These are phyloP conservation scores for Malus hybrid DNA, from an alignment of 331 rosid species.

Conservation along the genomic window DNA sequence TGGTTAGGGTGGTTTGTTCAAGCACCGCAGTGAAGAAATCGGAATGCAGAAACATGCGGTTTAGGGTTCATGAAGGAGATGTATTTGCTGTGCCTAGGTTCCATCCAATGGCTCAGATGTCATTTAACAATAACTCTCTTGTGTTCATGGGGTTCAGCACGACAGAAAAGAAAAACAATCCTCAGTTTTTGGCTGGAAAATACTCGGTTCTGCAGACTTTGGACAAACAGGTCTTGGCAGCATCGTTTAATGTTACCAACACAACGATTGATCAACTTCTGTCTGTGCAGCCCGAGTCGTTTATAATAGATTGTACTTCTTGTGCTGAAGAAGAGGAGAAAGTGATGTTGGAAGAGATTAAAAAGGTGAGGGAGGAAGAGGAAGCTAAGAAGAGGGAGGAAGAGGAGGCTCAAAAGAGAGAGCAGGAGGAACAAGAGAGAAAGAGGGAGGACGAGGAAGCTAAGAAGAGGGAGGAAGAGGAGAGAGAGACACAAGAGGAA, in stretches of 20 bases:
- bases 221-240: slow-evolving; percentile 50
- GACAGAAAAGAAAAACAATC: slow-evolving; percentile 28
- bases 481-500: background rate
- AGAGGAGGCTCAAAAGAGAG: background rate
- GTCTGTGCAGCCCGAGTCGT: slow-evolving; percentile 35
- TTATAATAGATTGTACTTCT: slow-evolving; percentile 54
- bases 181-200: slow-evolving; percentile 70
- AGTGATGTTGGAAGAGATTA: slow-evolving; percentile 45
- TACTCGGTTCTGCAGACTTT: slow-evolving; percentile 46
- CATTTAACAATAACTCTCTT: slow-evolving; percentile 52
- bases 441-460: slow-evolving; percentile 5
- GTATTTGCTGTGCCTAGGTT: slow-evolving; percentile 65
- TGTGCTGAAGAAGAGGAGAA: slow-evolving; percentile 83
- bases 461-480: background rate
- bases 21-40: slow-evolving; percentile 18
- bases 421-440: background rate
- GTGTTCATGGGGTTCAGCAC: slow-evolving; percentile 84
- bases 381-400: slow-evolving; percentile 8
- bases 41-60: slow-evolving; percentile 48
- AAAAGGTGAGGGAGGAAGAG: slow-evolving; percentile 29
- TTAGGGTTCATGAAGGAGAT: slow-evolving; percentile 62
- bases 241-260: slow-evolving; percentile 51
- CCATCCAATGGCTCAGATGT: slow-evolving; percentile 88
- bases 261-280: slow-evolving; percentile 41
- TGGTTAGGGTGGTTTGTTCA: slow-evolving; percentile 59